Evolutionary conservation across 1,284 basidiomycete genomes (phyloP), one percentile per base, ranked within the genome.

Genomic region (Testicularia cyperi): DNA sequence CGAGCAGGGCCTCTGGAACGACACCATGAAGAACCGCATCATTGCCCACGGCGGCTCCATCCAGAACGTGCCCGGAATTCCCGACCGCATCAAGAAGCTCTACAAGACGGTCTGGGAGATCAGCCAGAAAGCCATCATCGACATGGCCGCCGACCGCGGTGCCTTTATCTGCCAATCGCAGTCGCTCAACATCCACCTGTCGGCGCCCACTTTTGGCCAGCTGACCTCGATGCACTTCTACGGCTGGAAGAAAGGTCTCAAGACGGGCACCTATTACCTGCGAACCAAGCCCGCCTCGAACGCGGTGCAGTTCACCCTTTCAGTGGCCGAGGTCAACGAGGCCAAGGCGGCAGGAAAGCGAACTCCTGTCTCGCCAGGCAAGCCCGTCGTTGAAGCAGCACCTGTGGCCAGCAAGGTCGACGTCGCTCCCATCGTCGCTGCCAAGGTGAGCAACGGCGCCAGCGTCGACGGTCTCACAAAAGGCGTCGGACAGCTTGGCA

Each of bases 21-120:
- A 99, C 73, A 85, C 89, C 74, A 98, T 98, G 94, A 96, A 96
- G 84, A 95, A 97, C 80, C 87, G 89, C 82, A 91, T 98, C 79
- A 98, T 99, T 67, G 95, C 95, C 7, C 88, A 95, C 80, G 88
- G 92, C 72, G 94, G 77, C 31, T 96, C 92, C 12, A 83, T 99
- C 44, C 94, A 97, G 57, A 73, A 75, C 47, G 65, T 76, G 21
- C 67, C 72, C 42, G 75, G 71, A 26, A 75, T 77, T 33, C 75
- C 75, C 18, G 71, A 76, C 49, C 57, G 64, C 18, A 71, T 77
- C 61, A 78, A 97, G 81, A 87, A 88, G 5, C 90, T 96, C 78
- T 96, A 95, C 84, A 95, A 94, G 82, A 96, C 92, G 9, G 92
- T 96, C 35, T 99, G 95, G 95, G 95, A 99, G 81, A 95, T 99